Conservation (phyloP, 2,329 filamentous ascomycete genomes). For the Xylariaceae sp. region DNA sequence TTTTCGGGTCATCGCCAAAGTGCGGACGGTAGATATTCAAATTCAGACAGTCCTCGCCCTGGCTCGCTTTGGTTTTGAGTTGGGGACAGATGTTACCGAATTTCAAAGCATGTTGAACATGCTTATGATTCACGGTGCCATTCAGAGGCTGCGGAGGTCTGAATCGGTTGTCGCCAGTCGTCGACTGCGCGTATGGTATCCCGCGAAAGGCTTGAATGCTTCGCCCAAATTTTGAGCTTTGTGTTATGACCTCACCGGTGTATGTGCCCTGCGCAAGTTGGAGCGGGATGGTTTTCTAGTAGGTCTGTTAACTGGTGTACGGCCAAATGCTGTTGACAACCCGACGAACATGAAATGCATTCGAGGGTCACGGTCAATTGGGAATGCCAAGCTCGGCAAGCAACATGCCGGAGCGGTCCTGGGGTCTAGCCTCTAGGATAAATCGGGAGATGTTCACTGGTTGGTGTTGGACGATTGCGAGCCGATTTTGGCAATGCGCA, state of each 20-base stretch:
- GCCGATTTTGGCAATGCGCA: neutral
- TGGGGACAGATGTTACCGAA: conserved; percentile 44
- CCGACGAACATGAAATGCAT: neutral
- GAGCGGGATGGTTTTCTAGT: conserved; percentile 34
- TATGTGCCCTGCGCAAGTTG: conserved; percentile 46
- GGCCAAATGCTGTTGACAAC: neutral
- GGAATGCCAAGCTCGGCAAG: neutral
- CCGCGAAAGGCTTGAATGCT: conserved; percentile 52
- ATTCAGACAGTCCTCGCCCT: conserved; percentile 56
- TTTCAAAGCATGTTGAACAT: conserved; percentile 36
- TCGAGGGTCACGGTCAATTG: neutral
- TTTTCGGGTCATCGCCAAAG: conserved; percentile 31
- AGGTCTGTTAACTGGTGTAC: conserved; percentile 23
- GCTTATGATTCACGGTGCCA: conserved; percentile 27
- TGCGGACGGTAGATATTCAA: conserved; percentile 53
- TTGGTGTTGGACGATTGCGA: neutral
- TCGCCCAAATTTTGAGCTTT: conserved; percentile 39
- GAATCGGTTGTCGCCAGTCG: conserved; percentile 48
- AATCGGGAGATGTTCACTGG: neutral
- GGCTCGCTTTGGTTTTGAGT: conserved; percentile 29
- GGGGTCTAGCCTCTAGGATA: neutral
- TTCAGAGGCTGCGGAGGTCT: conserved; percentile 43
- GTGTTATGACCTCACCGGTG: conserved; percentile 40
- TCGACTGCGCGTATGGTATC: conserved; percentile 50
- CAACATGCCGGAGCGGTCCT: neutral